These are phyloP conservation scores for Backusella circina DNA, from an alignment of 192 early-diverging fungal species.

Conservation along the genomic window DNA sequence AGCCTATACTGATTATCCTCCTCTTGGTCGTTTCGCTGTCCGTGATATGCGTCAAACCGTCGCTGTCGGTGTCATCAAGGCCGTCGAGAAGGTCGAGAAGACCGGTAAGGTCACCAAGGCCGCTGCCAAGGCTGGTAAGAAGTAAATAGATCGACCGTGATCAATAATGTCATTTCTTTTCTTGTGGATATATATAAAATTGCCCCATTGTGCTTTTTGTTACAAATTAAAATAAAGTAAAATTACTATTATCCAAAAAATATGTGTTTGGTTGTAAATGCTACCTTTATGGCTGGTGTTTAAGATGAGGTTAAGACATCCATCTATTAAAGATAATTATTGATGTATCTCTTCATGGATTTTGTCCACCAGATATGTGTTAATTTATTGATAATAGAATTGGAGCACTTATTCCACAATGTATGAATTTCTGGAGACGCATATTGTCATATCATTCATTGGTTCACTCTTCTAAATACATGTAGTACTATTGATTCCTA, in stretches of 20 bases:
- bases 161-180: neutral
- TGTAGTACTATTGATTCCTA: neutral
- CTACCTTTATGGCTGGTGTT: neutral
- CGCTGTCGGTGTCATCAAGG: slow-evolving; percentile 96
- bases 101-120: slow-evolving; percentile 76
- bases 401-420: no score
- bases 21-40: slow-evolving; percentile 96
- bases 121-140: slow-evolving; percentile 75
- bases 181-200: neutral
- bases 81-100: slow-evolving; percentile 81
- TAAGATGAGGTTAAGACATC: neutral
- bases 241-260: neutral
- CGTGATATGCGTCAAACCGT: slow-evolving; percentile 98
- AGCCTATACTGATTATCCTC: slow-evolving; percentile 88
- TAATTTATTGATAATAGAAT: no score
- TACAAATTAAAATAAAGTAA: neutral
- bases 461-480: neutral
- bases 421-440: neutral
- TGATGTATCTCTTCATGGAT: neutral
- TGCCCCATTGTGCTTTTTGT: neutral
- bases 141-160: slow-evolving; percentile 48
- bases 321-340: no score
- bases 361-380: no score
- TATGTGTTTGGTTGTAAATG: neutral
- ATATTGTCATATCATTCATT: neutral